These are phyloP conservation scores for Scopulariopsis brevicaulis DNA, from an alignment of 2,329 filamentous ascomycete species.

Conservation along the genomic window DNA sequence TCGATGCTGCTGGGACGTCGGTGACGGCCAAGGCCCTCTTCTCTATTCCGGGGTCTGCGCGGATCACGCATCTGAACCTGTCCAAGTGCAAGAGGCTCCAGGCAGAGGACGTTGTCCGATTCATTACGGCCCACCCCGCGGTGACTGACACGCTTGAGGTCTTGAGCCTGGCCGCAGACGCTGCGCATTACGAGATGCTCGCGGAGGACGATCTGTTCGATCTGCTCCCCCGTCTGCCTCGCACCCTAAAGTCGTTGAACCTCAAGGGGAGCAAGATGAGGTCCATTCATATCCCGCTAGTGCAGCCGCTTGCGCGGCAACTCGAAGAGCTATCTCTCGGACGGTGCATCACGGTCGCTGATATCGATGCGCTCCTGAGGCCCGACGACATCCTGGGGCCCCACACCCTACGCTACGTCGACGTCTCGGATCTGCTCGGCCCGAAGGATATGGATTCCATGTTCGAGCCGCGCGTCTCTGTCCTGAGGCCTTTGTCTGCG, in stretches of 20 bases:
- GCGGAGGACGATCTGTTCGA: constrained; percentile 51
- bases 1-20: constrained; percentile 69
- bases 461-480: constrained; percentile 35
- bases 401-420: constrained; percentile 61
- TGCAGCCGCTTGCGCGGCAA: constrained; percentile 53
- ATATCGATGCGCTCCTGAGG: constrained; percentile 55
- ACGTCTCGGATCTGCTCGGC: constrained; percentile 49
- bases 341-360: constrained; percentile 50
- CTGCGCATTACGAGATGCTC: constrained; percentile 60
- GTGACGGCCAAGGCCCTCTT: constrained; percentile 61
- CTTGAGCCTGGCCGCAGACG: constrained; percentile 63
- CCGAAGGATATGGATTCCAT: constrained; percentile 35
- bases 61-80: constrained; percentile 66
- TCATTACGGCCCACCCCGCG: constrained; percentile 60
- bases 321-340: constrained; percentile 69
- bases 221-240: constrained; percentile 55
- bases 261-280: constrained; percentile 65
- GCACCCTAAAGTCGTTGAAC: constrained; percentile 60
- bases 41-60: constrained; percentile 59
- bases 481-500: constrained; percentile 48
- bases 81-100: constrained; percentile 63
- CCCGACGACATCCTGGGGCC: constrained; percentile 29
- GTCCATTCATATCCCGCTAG: constrained; percentile 47
- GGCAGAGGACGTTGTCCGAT: constrained; percentile 55
- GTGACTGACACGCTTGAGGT: constrained; percentile 53